Evolutionary conservation across 495 filamentous ascomycete species (phyloP).

Genomic region (Astrothelium macrocarpum): DNA sequence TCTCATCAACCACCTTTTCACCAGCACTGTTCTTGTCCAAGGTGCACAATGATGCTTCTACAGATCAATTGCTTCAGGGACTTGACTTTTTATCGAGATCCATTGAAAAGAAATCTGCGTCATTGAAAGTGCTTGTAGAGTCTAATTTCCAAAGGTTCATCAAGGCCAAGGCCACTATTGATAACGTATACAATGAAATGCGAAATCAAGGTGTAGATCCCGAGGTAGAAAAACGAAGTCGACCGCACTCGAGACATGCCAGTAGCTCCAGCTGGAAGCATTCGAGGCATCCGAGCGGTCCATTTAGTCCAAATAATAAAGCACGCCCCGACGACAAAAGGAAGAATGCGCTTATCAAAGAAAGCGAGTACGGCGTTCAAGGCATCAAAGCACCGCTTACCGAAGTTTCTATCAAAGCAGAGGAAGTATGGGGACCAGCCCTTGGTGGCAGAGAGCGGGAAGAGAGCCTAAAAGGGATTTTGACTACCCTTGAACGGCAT

Average conservation of each 20-base stretch:
- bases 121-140: conserved; percentile 89
- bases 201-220: conserved; percentile 67
- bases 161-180: conserved; percentile 88
- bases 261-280: conserved; percentile 55
- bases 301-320: conserved; percentile 31
- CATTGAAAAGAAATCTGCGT: conserved; percentile 95
- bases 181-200: conserved; percentile 98
- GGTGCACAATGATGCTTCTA: conserved; percentile 75
- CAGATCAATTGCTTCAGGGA: conserved; percentile 64
- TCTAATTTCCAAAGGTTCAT: conserved; percentile 98
- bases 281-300: conserved; percentile 42
- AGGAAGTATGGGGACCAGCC: conserved; percentile 94
- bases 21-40: conserved; percentile 85
- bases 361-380: conserved; percentile 87
- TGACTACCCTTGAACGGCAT: conserved; percentile 63
- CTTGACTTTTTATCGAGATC: conserved; percentile 74
- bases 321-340: conserved; percentile 43
- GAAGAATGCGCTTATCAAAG: conserved; percentile 85
- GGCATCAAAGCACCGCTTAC: conserved; percentile 80
- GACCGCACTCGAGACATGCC: conserved; percentile 46
- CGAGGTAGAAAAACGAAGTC: conserved; percentile 34
- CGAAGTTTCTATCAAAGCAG: conserved; percentile 84
- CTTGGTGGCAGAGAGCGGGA: conserved; percentile 88
- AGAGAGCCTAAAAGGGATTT: conserved; percentile 65
- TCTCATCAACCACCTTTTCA: conserved; percentile 91